Conservation (phyloP, 345 rosid genomes). For the Rhodomyrtus tomentosa region DNA sequence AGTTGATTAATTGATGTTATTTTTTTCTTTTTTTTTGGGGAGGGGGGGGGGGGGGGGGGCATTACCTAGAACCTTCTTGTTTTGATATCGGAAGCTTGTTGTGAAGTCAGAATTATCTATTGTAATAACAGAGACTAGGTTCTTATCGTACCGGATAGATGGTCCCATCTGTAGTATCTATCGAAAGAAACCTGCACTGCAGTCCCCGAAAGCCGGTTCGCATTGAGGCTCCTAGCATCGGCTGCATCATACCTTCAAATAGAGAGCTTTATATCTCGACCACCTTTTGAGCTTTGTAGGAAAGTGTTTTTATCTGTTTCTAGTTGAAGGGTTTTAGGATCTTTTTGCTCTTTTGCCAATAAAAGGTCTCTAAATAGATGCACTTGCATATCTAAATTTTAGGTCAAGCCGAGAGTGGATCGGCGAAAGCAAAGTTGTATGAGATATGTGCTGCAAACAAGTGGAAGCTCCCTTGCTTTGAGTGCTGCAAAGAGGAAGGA, state of each 20-base stretch:
- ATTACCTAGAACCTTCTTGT: neutral
- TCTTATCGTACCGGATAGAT: neutral
- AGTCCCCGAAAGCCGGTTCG: neutral
- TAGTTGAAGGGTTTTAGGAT: neutral
- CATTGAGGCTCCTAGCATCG: neutral
- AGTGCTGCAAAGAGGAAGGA: constrained; percentile 39
- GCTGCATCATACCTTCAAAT: neutral
- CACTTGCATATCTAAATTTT: neutral
- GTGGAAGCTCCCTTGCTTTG: constrained; percentile 43
- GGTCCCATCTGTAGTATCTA: neutral
- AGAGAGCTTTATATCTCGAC: neutral
- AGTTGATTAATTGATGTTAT: neutral
- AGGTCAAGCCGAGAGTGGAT: constrained; percentile 10
- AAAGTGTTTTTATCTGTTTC: neutral
- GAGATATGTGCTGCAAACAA: constrained; percentile 28
- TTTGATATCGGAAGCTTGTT: neutral
- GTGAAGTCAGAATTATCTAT: neutral
- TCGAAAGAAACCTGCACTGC: neutral
- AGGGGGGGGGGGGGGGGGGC: no score
- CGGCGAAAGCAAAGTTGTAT: constrained; percentile 32
- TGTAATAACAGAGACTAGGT: neutral
- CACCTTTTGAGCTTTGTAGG: neutral
- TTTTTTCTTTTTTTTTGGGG: no score
- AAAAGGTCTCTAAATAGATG: neutral
- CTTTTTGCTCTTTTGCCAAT: neutral